Evolutionary conservation across 1,284 basidiomycete genomes (phyloP), one percentile per base, ranked within the genome.

Genomic region (Puccinia coronata): DNA sequence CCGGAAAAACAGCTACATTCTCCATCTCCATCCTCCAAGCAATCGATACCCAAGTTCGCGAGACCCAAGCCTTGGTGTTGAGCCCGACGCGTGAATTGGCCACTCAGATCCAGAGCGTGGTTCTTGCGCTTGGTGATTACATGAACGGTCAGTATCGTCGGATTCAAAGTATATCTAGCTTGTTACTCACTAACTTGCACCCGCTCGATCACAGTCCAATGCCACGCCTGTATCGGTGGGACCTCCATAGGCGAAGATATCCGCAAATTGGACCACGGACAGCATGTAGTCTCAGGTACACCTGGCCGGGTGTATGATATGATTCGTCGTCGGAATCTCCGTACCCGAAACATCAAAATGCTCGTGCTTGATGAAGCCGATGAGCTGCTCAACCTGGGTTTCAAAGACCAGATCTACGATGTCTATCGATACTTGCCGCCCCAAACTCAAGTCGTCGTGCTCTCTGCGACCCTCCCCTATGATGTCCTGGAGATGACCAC

Each of bases 331-430:
- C 90, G 96, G 83, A 93, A 92, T 86, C 89, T 99, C 77, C 91
- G 95, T 78, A 99, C 97, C 72, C 91, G 96, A 83, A 97, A 98
- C 88, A 97, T 99, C 90, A 99, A 99, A 89, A 98, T 99, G 95
- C 91, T 99, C 82, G 92, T 98, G 82, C 92, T 99, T 67, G 97
- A 99, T 87, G 96, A 99, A 88, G 95, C 96, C 63, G 97, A 99
- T 86, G 96, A 99, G 86, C 88, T 99, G 59, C 89, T 99, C 83
- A 97, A 96, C 89, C 95, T 95, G 88, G 97, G 96, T 31, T 99
- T 99, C 92, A 98, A 98, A 88, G 97, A 99, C 87, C 97, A 99
- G 88, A 99, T 99, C 86, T 99, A 99, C 88, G 96, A 99, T 87
- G 93, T 99, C 76, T 99, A 98, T 88, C 93, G 96, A 82, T 98